A percentile compares a stretch with the other conserved stretches of the same genome.
phyloP scores from a whole-genome alignment of 345 rosid species.

The Hibiscus syriacus region DNA sequence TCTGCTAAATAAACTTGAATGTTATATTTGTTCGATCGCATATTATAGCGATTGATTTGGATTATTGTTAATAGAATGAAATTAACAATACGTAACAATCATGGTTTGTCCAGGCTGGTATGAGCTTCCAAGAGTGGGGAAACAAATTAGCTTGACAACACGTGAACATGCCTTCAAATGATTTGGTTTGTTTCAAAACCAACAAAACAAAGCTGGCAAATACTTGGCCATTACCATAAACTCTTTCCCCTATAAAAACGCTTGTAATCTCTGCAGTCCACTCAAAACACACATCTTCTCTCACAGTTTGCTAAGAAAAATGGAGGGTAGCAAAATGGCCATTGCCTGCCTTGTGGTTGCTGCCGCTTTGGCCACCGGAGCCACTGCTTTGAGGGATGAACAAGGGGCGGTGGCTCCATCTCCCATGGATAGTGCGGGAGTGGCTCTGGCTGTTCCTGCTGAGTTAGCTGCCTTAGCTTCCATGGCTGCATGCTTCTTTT shows the following conservation, averaged over 20 bases:
- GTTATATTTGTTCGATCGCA: too few relatives aligned
- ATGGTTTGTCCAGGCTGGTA: too few relatives aligned
- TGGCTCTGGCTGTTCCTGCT: conserved; percentile 20
- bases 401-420: conserved; percentile 25
- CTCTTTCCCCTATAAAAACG: conserved; percentile 10
- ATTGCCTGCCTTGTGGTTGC: conserved; percentile 14
- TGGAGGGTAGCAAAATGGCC: conserved; percentile 24
- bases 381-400: conserved; percentile 16
- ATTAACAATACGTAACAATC: too few relatives aligned
- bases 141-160: too few relatives aligned
- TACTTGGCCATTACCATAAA: conserved; percentile 8
- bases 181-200: conserved; percentile 23
- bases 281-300: not conserved
- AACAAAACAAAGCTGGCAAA: conserved; percentile 21
- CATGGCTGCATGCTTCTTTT: too few relatives aligned
- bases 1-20: too few relatives aligned
- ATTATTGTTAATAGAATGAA: too few relatives aligned
- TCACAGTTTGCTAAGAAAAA: not conserved
- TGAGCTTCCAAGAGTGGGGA: too few relatives aligned
- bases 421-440: conserved; percentile 25
- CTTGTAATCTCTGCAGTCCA: not conserved
- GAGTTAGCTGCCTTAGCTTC: conserved; percentile 18
- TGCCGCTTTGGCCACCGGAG: not conserved
- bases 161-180: conserved; percentile 14
- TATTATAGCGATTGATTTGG: too few relatives aligned